These are phyloP conservation scores for Diutina pseudorugosa DNA, from an alignment of 1,139 yeast genomes.

Conservation along the genomic window DNA sequence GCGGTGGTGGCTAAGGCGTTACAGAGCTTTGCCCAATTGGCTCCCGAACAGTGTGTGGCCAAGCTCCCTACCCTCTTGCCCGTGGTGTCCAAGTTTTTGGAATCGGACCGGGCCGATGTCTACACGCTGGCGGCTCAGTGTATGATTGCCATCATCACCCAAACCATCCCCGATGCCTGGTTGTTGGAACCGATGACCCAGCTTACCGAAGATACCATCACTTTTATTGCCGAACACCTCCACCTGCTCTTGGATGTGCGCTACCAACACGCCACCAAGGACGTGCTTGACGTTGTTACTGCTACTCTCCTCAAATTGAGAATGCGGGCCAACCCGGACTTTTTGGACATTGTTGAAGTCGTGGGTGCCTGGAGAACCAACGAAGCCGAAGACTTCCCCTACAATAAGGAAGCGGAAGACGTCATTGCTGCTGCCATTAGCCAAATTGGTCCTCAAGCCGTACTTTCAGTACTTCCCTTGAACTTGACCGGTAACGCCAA, in stretches of 20 bases:
- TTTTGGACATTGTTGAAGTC: slow-evolving; percentile 50
- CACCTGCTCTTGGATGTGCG: slow-evolving; percentile 57
- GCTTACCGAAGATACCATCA: slow-evolving; percentile 39
- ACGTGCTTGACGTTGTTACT: slow-evolving; percentile 59
- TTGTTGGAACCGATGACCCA: slow-evolving; percentile 45
- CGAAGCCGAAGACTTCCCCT: slow-evolving; percentile 59
- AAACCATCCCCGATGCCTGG: slow-evolving; percentile 49
- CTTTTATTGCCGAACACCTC: slow-evolving; percentile 36
- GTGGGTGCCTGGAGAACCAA: slow-evolving; percentile 82
- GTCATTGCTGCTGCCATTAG: slow-evolving; percentile 71
- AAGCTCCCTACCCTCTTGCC: slow-evolving; percentile 48
- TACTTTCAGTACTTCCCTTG: slow-evolving; percentile 63
- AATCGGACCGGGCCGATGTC: slow-evolving; percentile 57
- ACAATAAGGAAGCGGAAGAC: slow-evolving; percentile 66
- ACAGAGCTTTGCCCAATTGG: slow-evolving; percentile 50
- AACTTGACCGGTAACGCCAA: slow-evolving; percentile 37
- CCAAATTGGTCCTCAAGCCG: slow-evolving; percentile 77
- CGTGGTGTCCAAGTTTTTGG: slow-evolving; percentile 46
- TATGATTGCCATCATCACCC: slow-evolving; percentile 59
- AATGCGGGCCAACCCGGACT: slow-evolving; percentile 60
- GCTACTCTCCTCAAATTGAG: slow-evolving; percentile 55
- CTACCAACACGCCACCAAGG: slow-evolving; percentile 67
- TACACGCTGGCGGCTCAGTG: slow-evolving; percentile 78
- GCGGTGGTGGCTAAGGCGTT: slow-evolving; percentile 88
- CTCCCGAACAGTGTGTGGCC: slow-evolving; percentile 43